phyloP scores from a whole-genome alignment of 1,139 yeast species.

The Suhomyces ambrosiae region DNA sequence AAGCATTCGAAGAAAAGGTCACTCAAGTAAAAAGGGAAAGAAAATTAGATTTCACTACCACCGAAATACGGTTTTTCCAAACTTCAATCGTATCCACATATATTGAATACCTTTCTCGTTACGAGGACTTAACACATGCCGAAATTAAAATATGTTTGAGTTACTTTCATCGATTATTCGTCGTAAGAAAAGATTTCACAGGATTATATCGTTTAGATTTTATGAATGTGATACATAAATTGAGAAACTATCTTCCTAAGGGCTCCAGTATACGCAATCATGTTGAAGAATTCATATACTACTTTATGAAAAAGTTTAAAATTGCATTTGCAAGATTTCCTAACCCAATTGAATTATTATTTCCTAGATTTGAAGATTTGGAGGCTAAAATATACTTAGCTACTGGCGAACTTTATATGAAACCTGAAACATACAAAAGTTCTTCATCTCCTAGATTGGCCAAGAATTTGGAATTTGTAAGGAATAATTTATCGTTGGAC shows the following conservation, averaged over 20 bases:
- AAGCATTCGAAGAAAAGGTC: constrained; percentile 46
- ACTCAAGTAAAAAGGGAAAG: constrained; percentile 47
- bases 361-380: constrained; percentile 58
- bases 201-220: constrained; percentile 76
- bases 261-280: constrained; percentile 52
- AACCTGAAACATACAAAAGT: constrained; percentile 22
- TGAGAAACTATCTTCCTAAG: constrained; percentile 36
- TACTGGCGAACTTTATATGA: constrained; percentile 52
- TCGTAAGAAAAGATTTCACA: constrained; percentile 58
- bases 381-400: constrained; percentile 41
- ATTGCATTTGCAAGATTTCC: constrained; percentile 52
- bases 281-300: constrained; percentile 65
- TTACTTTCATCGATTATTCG: constrained; percentile 73
- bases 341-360: constrained; percentile 68
- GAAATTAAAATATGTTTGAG: constrained; percentile 67
- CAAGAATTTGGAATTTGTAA: constrained; percentile 40
- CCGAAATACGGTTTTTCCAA: constrained; percentile 46
- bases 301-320: constrained; percentile 67
- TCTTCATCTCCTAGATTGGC: constrained; percentile 31
- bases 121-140: constrained; percentile 59
- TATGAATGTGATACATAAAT: constrained; percentile 44
- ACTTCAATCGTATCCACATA: constrained; percentile 52
- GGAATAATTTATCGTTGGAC: constrained; percentile 33
- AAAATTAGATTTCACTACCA: constrained; percentile 47
- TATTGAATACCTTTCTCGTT: constrained; percentile 54